phyloP scores from a whole-genome alignment of 495 filamentous ascomycete genomes.

The Friedmanniomyces endolithicus region DNA sequence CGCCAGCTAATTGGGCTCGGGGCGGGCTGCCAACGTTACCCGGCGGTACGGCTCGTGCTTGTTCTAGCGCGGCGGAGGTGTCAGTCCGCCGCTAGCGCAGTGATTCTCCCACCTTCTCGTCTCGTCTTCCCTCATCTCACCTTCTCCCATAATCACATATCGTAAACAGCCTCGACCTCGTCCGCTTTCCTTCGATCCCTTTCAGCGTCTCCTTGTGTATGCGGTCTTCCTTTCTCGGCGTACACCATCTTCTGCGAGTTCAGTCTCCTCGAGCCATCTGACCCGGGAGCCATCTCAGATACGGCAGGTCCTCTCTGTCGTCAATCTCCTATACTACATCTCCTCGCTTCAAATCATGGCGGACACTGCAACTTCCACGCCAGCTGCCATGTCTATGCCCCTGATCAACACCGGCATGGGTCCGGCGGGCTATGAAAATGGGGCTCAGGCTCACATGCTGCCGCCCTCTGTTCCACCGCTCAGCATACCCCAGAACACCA shows the following conservation, averaged over 20 bases:
- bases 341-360: slow-evolving; percentile 7
- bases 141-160: neutral
- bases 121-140: neutral
- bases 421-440: slow-evolving; percentile 7
- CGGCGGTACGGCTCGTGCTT: neutral
- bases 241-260: neutral
- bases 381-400: neutral
- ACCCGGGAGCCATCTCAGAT: neutral
- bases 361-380: neutral
- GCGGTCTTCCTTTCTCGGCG: neutral
- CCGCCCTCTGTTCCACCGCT: slow-evolving; percentile 45
- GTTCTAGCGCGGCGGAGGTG: neutral
- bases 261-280: neutral
- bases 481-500: slow-evolving; percentile 91
- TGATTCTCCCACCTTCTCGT: neutral
- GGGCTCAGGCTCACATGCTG: slow-evolving; percentile 59
- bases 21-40: too few species aligned
- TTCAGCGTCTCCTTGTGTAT: slow-evolving; percentile 9
- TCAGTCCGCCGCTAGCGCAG: neutral
- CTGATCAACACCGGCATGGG: neutral
- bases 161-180: neutral
- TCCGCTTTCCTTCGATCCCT: neutral
- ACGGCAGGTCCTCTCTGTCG: neutral
- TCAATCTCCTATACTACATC: slow-evolving; percentile 10
- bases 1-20: too few species aligned